A percentile compares a stretch with the other conserved stretches of the same genome.
These are phyloP conservation scores for Fusarium sp. DNA, from an alignment of 2,329 filamentous ascomycete species.

Conservation along the genomic window DNA sequence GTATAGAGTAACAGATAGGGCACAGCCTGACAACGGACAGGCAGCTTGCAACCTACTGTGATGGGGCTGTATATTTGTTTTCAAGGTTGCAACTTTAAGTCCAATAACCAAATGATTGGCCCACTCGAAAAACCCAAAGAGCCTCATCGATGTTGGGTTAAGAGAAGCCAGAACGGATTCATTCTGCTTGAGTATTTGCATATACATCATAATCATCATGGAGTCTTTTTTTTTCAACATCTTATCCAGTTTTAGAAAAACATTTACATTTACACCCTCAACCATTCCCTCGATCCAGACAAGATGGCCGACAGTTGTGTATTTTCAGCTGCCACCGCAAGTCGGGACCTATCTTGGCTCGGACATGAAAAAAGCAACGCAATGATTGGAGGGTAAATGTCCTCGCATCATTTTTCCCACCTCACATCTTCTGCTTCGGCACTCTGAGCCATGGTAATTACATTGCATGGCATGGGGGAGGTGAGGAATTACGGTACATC, in stretches of 20 bases:
- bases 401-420: constrained; percentile 7
- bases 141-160: background rate
- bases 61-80: constrained; percentile 1
- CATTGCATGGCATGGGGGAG: constrained; percentile 7
- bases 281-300: constrained; percentile 23
- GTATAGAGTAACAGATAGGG: background rate
- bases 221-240: background rate
- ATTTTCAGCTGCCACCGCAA: constrained; percentile 3
- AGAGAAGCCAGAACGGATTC: background rate
- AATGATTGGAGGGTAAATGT: constrained; percentile 41
- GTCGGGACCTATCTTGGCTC: constrained; percentile 12
- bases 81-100: background rate
- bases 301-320: background rate
- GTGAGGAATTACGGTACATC: background rate
- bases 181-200: background rate
- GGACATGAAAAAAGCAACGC: background rate
- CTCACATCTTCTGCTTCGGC: constrained; percentile 14
- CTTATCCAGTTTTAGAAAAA: background rate
- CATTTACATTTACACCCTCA: background rate
- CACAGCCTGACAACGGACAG: background rate
- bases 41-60: background rate
- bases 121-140: constrained; percentile 27
- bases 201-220: background rate
- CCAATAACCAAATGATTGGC: background rate
- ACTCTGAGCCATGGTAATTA: background rate